Percentiles rank a stretch among this genome's conserved stretches.
These are phyloP conservation scores for Rhizopus sp. DNA, from an alignment of 371 early-diverging fungal species.

Conservation along the genomic window DNA sequence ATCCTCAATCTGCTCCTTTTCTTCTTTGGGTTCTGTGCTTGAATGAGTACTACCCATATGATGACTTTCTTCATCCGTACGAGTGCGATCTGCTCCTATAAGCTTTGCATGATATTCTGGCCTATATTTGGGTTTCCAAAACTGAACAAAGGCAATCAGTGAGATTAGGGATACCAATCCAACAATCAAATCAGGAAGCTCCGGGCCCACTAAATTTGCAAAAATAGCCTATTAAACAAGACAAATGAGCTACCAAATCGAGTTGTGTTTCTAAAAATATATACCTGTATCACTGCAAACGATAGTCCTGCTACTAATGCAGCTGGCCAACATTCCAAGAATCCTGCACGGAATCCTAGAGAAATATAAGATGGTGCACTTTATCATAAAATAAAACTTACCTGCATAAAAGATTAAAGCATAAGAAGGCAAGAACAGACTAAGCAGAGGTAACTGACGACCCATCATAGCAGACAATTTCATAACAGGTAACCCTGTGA, in stretches of 20 bases:
- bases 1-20: not conserved
- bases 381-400: not conserved
- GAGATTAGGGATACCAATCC: slow-evolving; percentile 43
- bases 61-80: slow-evolving; percentile 14
- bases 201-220: slow-evolving; percentile 49
- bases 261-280: not conserved
- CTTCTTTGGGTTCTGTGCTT: not conserved
- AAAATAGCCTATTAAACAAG: slow-evolving; percentile 28
- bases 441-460: slow-evolving; percentile 48
- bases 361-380: not conserved
- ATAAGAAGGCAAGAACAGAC: slow-evolving; percentile 45
- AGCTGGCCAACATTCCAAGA: slow-evolving; percentile 52
- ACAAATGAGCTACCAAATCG: not conserved
- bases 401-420: slow-evolving; percentile 45
- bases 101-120: slow-evolving; percentile 37
- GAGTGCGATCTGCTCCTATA: not conserved
- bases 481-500: slow-evolving; percentile 42
- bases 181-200: slow-evolving; percentile 52
- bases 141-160: slow-evolving; percentile 44
- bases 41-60: not conserved
- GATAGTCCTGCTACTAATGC: slow-evolving; percentile 46
- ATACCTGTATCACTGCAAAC: slow-evolving; percentile 46
- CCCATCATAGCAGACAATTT: slow-evolving; percentile 51
- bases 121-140: slow-evolving; percentile 49
- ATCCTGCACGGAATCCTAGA: slow-evolving; percentile 36